A percentile compares a stretch with the other conserved stretches of the same genome.
These are phyloP conservation scores for Ascocoryne sarcoides DNA, from an alignment of 2,329 filamentous ascomycete species.

Conservation along the genomic window DNA sequence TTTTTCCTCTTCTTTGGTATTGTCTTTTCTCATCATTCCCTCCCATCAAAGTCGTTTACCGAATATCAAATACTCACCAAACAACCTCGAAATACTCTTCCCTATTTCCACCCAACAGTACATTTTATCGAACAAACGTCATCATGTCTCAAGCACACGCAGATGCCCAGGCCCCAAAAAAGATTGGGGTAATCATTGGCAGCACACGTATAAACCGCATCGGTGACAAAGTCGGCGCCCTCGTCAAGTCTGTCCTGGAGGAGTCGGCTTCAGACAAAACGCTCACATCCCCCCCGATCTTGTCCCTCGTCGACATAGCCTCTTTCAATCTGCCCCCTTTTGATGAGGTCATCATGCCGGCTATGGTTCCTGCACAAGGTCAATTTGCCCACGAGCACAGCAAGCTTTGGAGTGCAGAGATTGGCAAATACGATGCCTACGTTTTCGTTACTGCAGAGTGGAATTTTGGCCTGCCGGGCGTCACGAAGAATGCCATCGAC, in stretches of 20 bases:
- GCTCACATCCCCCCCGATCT: constrained; percentile 13
- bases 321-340: constrained; percentile 36
- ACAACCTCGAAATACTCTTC: neutral
- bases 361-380: constrained; percentile 29
- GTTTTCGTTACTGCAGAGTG: constrained; percentile 46
- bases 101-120: neutral
- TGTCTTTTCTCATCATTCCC: too few species aligned
- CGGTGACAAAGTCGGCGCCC: constrained; percentile 7
- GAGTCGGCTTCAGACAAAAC: constrained; percentile 16
- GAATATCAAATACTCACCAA: neutral
- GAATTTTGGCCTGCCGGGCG: constrained; percentile 45
- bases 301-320: constrained; percentile 30
- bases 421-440: constrained; percentile 38
- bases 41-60: neutral
- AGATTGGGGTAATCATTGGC: constrained; percentile 12
- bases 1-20: too few species aligned
- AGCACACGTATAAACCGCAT: constrained; percentile 12
- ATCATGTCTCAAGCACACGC: neutral
- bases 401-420: constrained; percentile 36
- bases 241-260: constrained; percentile 6
- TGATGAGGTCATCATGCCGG: constrained; percentile 35
- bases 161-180: constrained; percentile 3
- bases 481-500: constrained; percentile 54
- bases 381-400: constrained; percentile 35
- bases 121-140: neutral